Evolutionary conservation across 1,284 basidiomycete genomes (phyloP).

Genomic region (Afroboletus lepidellus): DNA sequence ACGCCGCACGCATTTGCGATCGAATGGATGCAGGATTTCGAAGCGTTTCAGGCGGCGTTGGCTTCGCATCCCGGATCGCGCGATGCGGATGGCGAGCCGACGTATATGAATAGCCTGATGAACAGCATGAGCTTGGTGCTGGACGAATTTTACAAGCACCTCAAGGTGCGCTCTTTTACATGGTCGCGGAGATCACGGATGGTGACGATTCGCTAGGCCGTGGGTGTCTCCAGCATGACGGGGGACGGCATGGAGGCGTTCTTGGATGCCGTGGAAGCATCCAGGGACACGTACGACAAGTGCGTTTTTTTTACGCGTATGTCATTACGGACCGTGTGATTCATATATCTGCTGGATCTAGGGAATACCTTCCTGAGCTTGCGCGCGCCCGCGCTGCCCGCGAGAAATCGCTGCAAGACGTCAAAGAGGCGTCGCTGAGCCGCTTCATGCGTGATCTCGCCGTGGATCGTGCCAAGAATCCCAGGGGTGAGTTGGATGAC

Average conservation of each 20-base stretch:
- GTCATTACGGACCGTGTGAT: constrained; percentile 4
- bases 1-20: constrained; percentile 87
- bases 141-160: constrained; percentile 97
- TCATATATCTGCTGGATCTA: constrained; percentile 33
- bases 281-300: constrained; percentile 86
- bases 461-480: constrained; percentile 63
- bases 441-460: constrained; percentile 86
- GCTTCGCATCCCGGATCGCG: constrained; percentile 61
- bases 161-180: constrained; percentile 60
- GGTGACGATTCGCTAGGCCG: constrained; percentile 55
- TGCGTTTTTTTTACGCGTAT: constrained; percentile 37
- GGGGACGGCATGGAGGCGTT: constrained; percentile 92
- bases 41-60: constrained; percentile 78
- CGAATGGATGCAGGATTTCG: constrained; percentile 99
- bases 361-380: constrained; percentile 91
- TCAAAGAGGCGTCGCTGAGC: constrained; percentile 78
- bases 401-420: constrained; percentile 64
- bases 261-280: constrained; percentile 87
- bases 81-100: constrained; percentile 87
- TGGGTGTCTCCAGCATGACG: constrained; percentile 95
- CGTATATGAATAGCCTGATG: constrained; percentile 99
- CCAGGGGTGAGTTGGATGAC: constrained; percentile 50
- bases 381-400: constrained; percentile 61
- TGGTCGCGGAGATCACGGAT: constrained; percentile 3
- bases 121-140: constrained; percentile 98